A percentile compares a stretch with the other conserved stretches of the same genome.
These are phyloP conservation scores for Luzula sylvatica DNA, from an alignment of 176 grass and related monocot species.

Conservation along the genomic window DNA sequence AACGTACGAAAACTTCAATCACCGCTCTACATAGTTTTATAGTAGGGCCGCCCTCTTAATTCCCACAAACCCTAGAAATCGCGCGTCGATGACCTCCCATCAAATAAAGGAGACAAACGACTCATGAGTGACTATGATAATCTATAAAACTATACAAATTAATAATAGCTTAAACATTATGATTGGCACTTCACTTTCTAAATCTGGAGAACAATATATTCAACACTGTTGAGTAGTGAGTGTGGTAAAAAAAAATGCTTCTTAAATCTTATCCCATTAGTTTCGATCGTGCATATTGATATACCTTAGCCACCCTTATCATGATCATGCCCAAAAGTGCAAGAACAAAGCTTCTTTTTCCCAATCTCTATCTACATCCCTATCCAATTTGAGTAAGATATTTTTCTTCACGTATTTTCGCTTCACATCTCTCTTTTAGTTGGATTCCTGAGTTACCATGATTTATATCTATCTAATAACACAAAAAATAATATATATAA, in stretches of 20 bases:
- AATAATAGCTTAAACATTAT: no score
- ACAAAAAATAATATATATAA: neutral
- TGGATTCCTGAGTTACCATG: neutral
- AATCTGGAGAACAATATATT: neutral
- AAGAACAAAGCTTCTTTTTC: neutral
- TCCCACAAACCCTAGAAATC: no score
- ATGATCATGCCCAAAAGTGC: slow-evolving; percentile 2
- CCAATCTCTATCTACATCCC: neutral
- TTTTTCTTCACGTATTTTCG: neutral
- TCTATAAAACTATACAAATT: no score
- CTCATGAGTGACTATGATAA: no score
- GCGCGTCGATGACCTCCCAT: no score
- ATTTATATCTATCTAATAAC: neutral
- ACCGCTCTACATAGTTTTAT: no score
- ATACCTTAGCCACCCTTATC: slow-evolving; percentile 14
- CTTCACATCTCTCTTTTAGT: neutral
- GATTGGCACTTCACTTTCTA: no score
- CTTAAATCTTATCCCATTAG: slow-evolving; percentile 7
- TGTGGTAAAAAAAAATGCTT: neutral
- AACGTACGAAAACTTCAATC: no score
- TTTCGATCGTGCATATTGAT: slow-evolving; percentile 10
- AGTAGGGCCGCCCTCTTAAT: no score
- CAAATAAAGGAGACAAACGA: no score
- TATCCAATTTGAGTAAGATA: slow-evolving; percentile 12
- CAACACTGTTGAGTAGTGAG: neutral